Base-by-base conservation (phyloP, 495 filamentous ascomycete species). In the Podospora fimiseda region DNA sequence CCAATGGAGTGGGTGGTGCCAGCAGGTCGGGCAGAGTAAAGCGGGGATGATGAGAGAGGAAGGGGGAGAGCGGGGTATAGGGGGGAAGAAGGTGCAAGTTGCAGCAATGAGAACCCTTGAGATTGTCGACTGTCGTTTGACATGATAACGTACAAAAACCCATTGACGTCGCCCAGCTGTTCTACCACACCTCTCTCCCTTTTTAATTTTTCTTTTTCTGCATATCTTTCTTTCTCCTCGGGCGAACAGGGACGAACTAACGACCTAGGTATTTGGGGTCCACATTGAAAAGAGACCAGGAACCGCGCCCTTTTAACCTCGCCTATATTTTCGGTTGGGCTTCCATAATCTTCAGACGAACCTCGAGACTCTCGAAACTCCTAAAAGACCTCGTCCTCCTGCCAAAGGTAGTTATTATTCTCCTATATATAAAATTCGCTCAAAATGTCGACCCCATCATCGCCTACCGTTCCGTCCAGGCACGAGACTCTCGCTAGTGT, bases 401-500 rank as follows among this genome's bases (percentile, higher is more conserved):
- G n/a, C n/a, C n/a, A n/a, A n/a, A n/a, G n/a, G n/a, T 18, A 14
- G 16, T 4, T 41, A 41, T 18, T n/a, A 41, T 18, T 18, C 5
- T 4, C 14, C 5, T 18, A 7, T 4, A 41, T 4, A 7, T 8
- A 27, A 47, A 23, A 27, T 3, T 22, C 20, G 4, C 14, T 15
- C 18, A 36, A 20, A 33, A 47, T 47, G 44, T 24, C 44, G 9
- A 27, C 44, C 14, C 20, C 23, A 27, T 16, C 44, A n/a, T 47
- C 44, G 23, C 44, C 44, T 30, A 22, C 48, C 24, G 71, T 83
- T 65, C 80, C 84, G 23, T 62, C 78, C 50, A 75, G 85, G 53
- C 77, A 84, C 52, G 70, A 61, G 14, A 83, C 83, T 13, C 64
- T 76, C 44, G 60, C 61, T 52, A 80, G 79, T 58, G 67, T 67